Base-by-base conservation (phyloP, 805 yeast genomes). In the Wickerhamomyces subpelliculosus region DNA sequence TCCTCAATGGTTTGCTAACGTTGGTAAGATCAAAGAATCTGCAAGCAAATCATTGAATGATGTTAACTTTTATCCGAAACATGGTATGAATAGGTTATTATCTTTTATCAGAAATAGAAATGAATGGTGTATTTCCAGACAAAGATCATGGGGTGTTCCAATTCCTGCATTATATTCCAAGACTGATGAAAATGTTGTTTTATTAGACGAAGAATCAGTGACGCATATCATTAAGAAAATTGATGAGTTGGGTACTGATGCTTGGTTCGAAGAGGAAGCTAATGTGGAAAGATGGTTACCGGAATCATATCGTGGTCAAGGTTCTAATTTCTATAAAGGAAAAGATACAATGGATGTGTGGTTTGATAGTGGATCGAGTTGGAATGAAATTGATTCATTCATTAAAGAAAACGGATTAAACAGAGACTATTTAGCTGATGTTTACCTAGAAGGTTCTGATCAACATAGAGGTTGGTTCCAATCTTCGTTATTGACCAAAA, bases 381-480 rank as follows among this genome's bases (percentile, higher is more conserved):
- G 98, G 97, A 72, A 77, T 10, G 70, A 75, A 32, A 64, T 83
- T 17, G 55, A 60, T 2, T 67, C 70, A 36, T 62, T 68, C 25
- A 43, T 48, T 4, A 44, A 63, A 3, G 59, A 61, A 25, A 52
- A 67, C 9, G 57, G 59, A 1, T 47, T 70, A 11, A 36, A 52
- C 2, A 64, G 78, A 23, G 64, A 62, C 0, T 64, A 61, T n/a
- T 48, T 78, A 5, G 81, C 94, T 0, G 94, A 89, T 59, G 72
- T 86, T n/a, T 90, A 87, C 54, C 60, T 90, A 12, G 99, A 93
- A 65, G 99, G 99, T 2, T 77, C 89, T n/a, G 99, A 93, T 55
- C 99, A 93, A 60, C 98, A 93, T 55, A 74, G 99, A 43, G 99
- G 99, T 1, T 93, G 99, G 99, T 93, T 93, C 58, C 99, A 93